Evolutionary conservation across 768 basidiomycete genomes (phyloP).

Genomic region (Boletus rubroflammeus): DNA sequence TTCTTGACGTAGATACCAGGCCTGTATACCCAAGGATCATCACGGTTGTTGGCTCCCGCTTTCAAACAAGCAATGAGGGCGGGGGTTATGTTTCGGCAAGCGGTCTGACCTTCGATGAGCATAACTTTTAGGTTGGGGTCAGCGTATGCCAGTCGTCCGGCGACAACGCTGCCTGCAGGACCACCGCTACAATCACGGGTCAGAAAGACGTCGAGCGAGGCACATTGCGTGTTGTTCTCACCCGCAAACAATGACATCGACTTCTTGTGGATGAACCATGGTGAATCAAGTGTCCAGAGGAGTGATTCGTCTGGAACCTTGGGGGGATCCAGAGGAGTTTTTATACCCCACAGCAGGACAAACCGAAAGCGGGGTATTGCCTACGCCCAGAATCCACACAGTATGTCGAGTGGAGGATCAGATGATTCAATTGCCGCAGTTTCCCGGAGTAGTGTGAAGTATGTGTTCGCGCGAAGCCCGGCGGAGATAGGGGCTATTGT

Average conservation of each 20-base stretch:
- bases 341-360: constrained; percentile 10
- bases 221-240: constrained; percentile 14
- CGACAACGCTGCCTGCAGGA: constrained; percentile 64
- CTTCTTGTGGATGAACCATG: constrained; percentile 61
- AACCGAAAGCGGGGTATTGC: constrained; percentile 2
- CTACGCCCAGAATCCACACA: not conserved
- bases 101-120: constrained; percentile 59
- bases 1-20: constrained; percentile 69
- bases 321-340: not conserved
- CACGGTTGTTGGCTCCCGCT: constrained; percentile 69
- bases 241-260: constrained; percentile 68
- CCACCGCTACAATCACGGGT: constrained; percentile 42
- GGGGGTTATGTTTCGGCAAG: not conserved
- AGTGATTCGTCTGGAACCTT: not conserved
- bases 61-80: not conserved
- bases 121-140: constrained; percentile 72
- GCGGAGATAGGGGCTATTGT: not conserved
- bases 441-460: constrained; percentile 1
- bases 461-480: not conserved
- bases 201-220: constrained; percentile 1
- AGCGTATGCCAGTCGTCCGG: constrained; percentile 66
- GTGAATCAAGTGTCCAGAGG: constrained; percentile 1
- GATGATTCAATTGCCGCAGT: constrained; percentile 8
- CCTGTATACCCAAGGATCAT: constrained; percentile 73
- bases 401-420: constrained; percentile 7